phyloP scores from a whole-genome alignment of 495 filamentous ascomycete species.

The Podospora fimiseda region DNA sequence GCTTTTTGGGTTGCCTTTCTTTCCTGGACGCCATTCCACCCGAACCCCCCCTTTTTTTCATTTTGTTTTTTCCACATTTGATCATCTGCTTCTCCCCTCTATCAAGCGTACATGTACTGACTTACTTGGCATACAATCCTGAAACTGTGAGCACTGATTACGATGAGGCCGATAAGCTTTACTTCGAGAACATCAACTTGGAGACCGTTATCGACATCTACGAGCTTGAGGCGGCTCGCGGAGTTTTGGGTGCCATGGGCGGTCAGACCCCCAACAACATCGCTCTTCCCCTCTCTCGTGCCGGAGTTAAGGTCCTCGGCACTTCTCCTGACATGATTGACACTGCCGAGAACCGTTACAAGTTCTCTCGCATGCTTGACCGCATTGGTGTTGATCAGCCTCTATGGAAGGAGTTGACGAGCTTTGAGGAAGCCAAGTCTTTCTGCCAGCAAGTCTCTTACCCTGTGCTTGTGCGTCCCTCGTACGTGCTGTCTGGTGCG shows the following conservation, averaged over 20 bases:
- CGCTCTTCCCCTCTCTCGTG: constrained; percentile 76
- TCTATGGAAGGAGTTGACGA: constrained; percentile 94
- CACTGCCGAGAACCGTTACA: constrained; percentile 93
- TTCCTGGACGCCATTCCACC: too few relatives aligned
- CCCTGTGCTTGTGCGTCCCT: constrained; percentile 88
- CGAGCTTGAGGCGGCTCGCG: constrained; percentile 75
- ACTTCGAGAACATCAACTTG: constrained; percentile 96
- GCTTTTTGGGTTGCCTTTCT: too few relatives aligned
- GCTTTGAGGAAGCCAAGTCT: constrained; percentile 73
- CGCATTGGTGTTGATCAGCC: constrained; percentile 95
- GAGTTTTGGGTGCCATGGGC: constrained; percentile 97
- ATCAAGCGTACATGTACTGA: too few relatives aligned
- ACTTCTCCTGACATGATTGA: constrained; percentile 99
- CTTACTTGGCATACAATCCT: constrained; percentile 53
- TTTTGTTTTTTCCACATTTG: too few relatives aligned
- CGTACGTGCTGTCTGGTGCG: constrained; percentile 92
- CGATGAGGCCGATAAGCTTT: constrained; percentile 90
- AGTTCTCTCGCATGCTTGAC: constrained; percentile 96
- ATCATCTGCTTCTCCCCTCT: too few relatives aligned
- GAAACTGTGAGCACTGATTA: constrained; percentile 95
- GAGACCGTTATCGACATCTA: constrained; percentile 96
- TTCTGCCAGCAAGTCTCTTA: constrained; percentile 85
- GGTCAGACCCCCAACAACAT: constrained; percentile 99
- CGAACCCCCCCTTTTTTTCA: too few relatives aligned
- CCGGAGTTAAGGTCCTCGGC: constrained; percentile 86